A percentile compares a stretch with the other conserved stretches of the same genome.
phyloP scores from a whole-genome alignment of 495 filamentous ascomycete species.

The Bathelium albidoporum region DNA sequence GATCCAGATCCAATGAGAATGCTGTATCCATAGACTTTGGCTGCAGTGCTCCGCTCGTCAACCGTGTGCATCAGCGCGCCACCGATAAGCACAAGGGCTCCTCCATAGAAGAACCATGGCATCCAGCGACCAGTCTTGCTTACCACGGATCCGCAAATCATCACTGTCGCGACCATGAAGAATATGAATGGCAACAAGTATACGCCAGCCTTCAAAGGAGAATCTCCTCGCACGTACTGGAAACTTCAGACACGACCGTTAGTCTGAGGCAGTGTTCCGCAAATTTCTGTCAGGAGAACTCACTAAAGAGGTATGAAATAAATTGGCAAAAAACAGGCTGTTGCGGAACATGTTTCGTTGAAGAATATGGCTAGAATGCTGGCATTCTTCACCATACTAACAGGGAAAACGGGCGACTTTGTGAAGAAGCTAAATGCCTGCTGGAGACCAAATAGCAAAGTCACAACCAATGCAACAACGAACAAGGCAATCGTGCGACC shows the following conservation, averaged over 20 bases:
- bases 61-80: slow-evolving; percentile 15
- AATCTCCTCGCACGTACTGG: slow-evolving; percentile 11
- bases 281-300: slow-evolving; percentile 17
- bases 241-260: not conserved
- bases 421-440: slow-evolving; percentile 15
- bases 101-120: slow-evolving; percentile 17
- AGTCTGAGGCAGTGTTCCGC: not conserved
- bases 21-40: slow-evolving; percentile 18
- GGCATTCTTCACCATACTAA: slow-evolving; percentile 6
- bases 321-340: slow-evolving; percentile 12
- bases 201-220: slow-evolving; percentile 16
- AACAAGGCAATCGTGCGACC: slow-evolving; percentile 11
- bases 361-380: slow-evolving; percentile 16
- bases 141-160: slow-evolving; percentile 18
- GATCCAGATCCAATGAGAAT: slow-evolving; percentile 16
- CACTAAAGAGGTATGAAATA: slow-evolving; percentile 26
- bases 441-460: slow-evolving; percentile 11
- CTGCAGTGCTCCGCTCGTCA: slow-evolving; percentile 3
- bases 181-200: slow-evolving; percentile 24
- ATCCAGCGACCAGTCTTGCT: slow-evolving; percentile 19
- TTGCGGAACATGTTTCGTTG: slow-evolving; percentile 8
- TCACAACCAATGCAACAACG: slow-evolving; percentile 7
- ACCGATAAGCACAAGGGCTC: slow-evolving; percentile 15
- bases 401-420: slow-evolving; percentile 14
- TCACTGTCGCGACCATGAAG: slow-evolving; percentile 14